phyloP scores from a whole-genome alignment of 202 grass and related monocot species.

The Musa balbisiana region DNA sequence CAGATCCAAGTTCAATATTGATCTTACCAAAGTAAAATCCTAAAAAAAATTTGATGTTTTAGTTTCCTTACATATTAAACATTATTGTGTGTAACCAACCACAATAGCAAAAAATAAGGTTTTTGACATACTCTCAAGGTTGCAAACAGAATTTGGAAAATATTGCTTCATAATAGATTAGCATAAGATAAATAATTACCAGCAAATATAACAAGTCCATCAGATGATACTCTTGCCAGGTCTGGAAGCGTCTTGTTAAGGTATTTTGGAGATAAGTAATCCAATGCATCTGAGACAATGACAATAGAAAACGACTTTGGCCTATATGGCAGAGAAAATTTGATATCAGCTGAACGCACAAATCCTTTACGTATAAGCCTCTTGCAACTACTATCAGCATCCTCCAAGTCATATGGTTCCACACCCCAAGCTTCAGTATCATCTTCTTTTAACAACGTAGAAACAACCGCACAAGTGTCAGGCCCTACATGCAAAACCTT shows the following conservation, averaged over 20 bases:
- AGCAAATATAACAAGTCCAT: slow-evolving; percentile 24
- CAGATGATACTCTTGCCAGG: slow-evolving; percentile 8
- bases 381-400: slow-evolving; percentile 18
- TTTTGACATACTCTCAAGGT: not conserved
- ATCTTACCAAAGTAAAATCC: too few species aligned
- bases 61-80: too few species aligned
- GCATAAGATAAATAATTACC: not conserved
- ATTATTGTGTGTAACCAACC: too few species aligned
- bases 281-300: slow-evolving; percentile 21
- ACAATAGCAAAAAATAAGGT: too few species aligned
- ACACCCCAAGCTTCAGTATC: slow-evolving; percentile 21
- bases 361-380: slow-evolving; percentile 17
- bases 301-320: slow-evolving; percentile 17
- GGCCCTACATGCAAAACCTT: slow-evolving; percentile 21
- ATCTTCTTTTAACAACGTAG: slow-evolving; percentile 14
- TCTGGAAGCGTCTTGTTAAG: slow-evolving; percentile 20
- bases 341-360: slow-evolving; percentile 21
- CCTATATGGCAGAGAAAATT: slow-evolving; percentile 18
- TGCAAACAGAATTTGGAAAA: not conserved
- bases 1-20: too few species aligned
- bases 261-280: slow-evolving; percentile 24
- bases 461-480: slow-evolving; percentile 15
- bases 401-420: slow-evolving; percentile 21
- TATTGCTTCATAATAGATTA: not conserved
- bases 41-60: too few species aligned